A percentile compares a stretch with the other conserved stretches of the same genome.
These are phyloP conservation scores for Crucibulum laeve DNA, from an alignment of 768 basidiomycete species.

Conservation along the genomic window DNA sequence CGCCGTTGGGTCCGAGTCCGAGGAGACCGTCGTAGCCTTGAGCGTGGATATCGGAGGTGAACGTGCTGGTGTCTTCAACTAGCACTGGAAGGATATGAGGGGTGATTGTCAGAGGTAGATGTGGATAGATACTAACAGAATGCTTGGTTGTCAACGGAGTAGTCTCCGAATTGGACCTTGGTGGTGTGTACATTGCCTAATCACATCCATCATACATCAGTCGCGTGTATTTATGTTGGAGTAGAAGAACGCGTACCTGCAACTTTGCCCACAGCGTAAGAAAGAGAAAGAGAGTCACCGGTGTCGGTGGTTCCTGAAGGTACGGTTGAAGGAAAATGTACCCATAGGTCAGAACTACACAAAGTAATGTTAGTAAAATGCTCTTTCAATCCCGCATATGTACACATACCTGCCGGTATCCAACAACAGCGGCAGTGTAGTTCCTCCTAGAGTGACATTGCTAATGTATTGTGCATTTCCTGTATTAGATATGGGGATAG, in stretches of 20 bases:
- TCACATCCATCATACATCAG: slow-evolving; percentile 6
- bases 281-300: slow-evolving; percentile 50
- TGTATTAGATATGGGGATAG: slow-evolving; percentile 53
- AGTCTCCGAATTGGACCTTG: slow-evolving; percentile 48
- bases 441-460: slow-evolving; percentile 66
- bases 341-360: slow-evolving; percentile 82
- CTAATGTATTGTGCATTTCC: slow-evolving; percentile 72
- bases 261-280: slow-evolving; percentile 69
- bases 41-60: slow-evolving; percentile 53
- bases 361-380: neutral
- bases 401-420: slow-evolving; percentile 70
- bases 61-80: slow-evolving; percentile 57
- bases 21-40: slow-evolving; percentile 71
- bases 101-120: slow-evolving; percentile 2
- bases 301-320: slow-evolving; percentile 50
- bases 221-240: neutral
- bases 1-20: slow-evolving; percentile 75
- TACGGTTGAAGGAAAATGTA: slow-evolving; percentile 35
- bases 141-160: slow-evolving; percentile 59
- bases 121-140: slow-evolving; percentile 47
- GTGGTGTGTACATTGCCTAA: slow-evolving; percentile 52
- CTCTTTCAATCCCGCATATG: neutral
- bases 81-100: slow-evolving; percentile 38
- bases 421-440: slow-evolving; percentile 53
- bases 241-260: slow-evolving; percentile 32